Percentiles rank a stretch among this genome's conserved stretches.
phyloP scores from a whole-genome alignment of 176 grass and related monocot species.

The Triticum urartu region DNA sequence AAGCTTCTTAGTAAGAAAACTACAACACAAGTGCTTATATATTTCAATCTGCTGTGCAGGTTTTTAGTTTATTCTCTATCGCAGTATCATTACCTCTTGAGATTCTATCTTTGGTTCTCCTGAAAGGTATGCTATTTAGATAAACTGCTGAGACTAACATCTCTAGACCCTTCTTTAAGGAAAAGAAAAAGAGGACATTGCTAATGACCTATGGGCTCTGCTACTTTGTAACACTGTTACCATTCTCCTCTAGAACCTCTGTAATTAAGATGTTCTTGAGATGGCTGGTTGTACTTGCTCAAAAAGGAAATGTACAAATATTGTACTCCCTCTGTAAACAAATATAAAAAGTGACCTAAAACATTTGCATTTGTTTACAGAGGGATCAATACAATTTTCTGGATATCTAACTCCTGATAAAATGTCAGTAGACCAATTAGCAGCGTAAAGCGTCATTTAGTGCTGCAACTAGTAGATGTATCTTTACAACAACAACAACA shows the following conservation, averaged over 20 bases:
- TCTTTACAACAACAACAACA: not conserved
- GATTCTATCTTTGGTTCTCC: slow-evolving; percentile 63
- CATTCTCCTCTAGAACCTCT: slow-evolving; percentile 1
- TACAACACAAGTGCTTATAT: not conserved
- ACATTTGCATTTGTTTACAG: too few species aligned
- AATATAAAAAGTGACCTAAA: too few species aligned
- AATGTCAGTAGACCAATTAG: slow-evolving; percentile 5
- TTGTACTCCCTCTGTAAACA: too few species aligned
- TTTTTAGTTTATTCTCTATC: slow-evolving; percentile 77
- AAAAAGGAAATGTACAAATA: slow-evolving; percentile 6
- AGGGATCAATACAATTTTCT: not conserved
- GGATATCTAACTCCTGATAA: slow-evolving; percentile 2
- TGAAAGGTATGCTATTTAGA: slow-evolving; percentile 67
- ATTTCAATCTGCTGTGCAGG: slow-evolving; percentile 53
- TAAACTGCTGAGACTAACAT: slow-evolving; percentile 8
- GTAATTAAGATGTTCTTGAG: not conserved
- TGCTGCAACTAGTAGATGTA: slow-evolving; percentile 15
- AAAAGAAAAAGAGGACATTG: not conserved
- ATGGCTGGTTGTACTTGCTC: not conserved
- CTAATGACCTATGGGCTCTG: slow-evolving; percentile 3
- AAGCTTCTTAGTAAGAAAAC: not conserved
- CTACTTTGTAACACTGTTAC: not conserved
- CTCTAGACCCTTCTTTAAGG: not conserved
- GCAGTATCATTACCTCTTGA: slow-evolving; percentile 67
- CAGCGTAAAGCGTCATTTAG: not conserved